A percentile compares a stretch with the other conserved stretches of the same genome.
phyloP scores from a whole-genome alignment of 2,329 filamentous ascomycete species.

The Neonectria neomacrospora region DNA sequence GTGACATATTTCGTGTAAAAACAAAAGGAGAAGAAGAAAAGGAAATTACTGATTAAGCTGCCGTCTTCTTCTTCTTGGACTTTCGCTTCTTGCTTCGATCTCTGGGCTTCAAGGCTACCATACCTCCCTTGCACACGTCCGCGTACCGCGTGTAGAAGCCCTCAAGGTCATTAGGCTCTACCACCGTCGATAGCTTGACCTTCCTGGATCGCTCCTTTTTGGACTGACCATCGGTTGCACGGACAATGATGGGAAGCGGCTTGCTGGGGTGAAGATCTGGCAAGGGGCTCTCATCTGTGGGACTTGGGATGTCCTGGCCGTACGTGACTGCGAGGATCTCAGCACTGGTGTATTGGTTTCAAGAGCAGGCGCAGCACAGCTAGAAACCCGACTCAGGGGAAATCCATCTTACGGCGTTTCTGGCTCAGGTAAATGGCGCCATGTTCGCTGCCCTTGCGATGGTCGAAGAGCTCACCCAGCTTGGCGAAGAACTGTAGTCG shows the following conservation, averaged over 20 bases:
- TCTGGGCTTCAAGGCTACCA: conserved; percentile 90
- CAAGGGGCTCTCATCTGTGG: conserved; percentile 62
- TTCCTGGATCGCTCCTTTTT: conserved; percentile 67
- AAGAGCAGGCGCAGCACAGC: neutral
- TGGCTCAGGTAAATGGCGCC: conserved; percentile 80
- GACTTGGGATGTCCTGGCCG: conserved; percentile 55
- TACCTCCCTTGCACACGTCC: conserved; percentile 89
- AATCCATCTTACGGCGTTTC: conserved; percentile 70
- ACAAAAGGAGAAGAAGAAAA: neutral
- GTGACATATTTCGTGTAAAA: neutral
- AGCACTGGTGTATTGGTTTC: conserved; percentile 5
- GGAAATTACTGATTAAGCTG: conserved; percentile 24
- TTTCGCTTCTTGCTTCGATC: conserved; percentile 89
- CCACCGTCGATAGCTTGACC: conserved; percentile 84
- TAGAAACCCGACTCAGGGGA: too few species aligned
- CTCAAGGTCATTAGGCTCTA: conserved; percentile 80
- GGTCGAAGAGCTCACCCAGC: conserved; percentile 74
- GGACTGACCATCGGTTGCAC: conserved; percentile 83
- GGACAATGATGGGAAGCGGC: conserved; percentile 79
- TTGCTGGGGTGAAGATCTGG: conserved; percentile 68
- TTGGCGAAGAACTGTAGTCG: conserved; percentile 75
- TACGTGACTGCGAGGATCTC: conserved; percentile 53
- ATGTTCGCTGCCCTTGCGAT: conserved; percentile 74
- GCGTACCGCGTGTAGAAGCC: conserved; percentile 87
- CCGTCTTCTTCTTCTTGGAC: conserved; percentile 75